These are phyloP conservation scores for Aspergillus niger DNA, from an alignment of 2,329 filamentous ascomycete species.

Conservation along the genomic window DNA sequence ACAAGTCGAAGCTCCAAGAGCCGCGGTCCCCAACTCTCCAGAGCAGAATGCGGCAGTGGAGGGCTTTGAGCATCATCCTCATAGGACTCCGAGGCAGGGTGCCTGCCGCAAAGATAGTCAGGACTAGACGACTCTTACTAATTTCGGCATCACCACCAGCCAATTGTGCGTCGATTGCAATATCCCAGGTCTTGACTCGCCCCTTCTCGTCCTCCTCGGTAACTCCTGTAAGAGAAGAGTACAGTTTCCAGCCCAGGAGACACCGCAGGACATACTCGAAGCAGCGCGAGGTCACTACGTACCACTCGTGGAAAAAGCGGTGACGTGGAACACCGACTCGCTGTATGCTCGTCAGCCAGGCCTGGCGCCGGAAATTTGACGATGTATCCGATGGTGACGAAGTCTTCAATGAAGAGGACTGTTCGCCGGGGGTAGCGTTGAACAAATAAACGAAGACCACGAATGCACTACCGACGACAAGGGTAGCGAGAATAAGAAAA, in stretches of 20 bases:
- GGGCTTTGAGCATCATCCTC: slow-evolving; percentile 84
- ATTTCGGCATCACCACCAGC: slow-evolving; percentile 88
- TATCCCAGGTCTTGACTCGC: slow-evolving; percentile 87
- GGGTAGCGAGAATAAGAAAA: slow-evolving; percentile 53
- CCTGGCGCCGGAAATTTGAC: slow-evolving; percentile 80
- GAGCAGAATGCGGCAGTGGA: slow-evolving; percentile 86
- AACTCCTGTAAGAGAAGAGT: slow-evolving; percentile 75
- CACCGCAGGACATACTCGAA: slow-evolving; percentile 79
- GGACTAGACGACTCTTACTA: slow-evolving; percentile 78
- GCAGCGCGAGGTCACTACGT: slow-evolving; percentile 77
- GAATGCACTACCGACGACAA: slow-evolving; percentile 59
- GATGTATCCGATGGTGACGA: slow-evolving; percentile 58
- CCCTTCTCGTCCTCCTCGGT: slow-evolving; percentile 84
- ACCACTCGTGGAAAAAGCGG: slow-evolving; percentile 80
- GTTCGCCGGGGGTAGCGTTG: slow-evolving; percentile 59
- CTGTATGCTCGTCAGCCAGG: slow-evolving; percentile 91
- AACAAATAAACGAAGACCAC: slow-evolving; percentile 59
- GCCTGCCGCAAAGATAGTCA: slow-evolving; percentile 84
- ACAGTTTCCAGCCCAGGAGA: slow-evolving; percentile 72
- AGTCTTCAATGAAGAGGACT: slow-evolving; percentile 45
- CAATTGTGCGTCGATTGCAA: slow-evolving; percentile 88
- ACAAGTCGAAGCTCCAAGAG: slow-evolving; percentile 63
- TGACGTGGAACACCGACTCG: slow-evolving; percentile 89
- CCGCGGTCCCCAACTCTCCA: slow-evolving; percentile 73
- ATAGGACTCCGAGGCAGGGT: slow-evolving; percentile 82